Conservation (phyloP, 257 asterid genomes). For the Nicotiana attenuata region DNA sequence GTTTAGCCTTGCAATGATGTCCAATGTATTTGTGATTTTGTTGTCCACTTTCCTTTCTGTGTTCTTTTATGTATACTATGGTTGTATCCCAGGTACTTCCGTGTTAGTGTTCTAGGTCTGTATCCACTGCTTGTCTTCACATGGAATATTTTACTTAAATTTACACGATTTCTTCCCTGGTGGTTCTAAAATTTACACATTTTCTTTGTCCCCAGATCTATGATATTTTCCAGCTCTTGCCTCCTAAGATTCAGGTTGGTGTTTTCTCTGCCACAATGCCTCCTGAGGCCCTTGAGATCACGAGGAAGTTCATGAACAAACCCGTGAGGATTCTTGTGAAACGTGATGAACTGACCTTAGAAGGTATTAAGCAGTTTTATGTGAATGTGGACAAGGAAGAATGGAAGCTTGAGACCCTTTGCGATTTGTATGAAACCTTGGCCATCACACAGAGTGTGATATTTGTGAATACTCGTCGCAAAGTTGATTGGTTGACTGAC, state of each 20-base stretch:
- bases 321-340: slow-evolving; percentile 25
- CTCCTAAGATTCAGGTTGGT: slow-evolving; percentile 22
- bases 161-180: not conserved
- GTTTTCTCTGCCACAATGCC: slow-evolving; percentile 26
- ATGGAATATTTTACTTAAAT: not conserved
- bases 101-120: not conserved
- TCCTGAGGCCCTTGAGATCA: slow-evolving; percentile 22
- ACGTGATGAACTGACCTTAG: slow-evolving; percentile 21
- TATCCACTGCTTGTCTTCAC: not conserved
- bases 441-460: slow-evolving; percentile 24
- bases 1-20: not conserved
- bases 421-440: slow-evolving; percentile 17
- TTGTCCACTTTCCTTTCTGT: not conserved
- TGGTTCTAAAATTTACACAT: not conserved
- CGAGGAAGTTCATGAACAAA: slow-evolving; percentile 23
- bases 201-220: slow-evolving; percentile 12
- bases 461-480: slow-evolving; percentile 21
- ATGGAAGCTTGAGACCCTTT: slow-evolving; percentile 20
- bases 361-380: slow-evolving; percentile 19
- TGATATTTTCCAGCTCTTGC: slow-evolving; percentile 24
- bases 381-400: slow-evolving; percentile 19
- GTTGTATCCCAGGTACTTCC: not conserved
- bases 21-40: not conserved
- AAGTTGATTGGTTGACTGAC: slow-evolving; percentile 21
- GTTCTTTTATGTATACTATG: not conserved